Evolutionary conservation across 495 filamentous ascomycete genomes (phyloP), one percentile per base, ranked within the genome.

Genomic region (Podospora fimiseda): DNA sequence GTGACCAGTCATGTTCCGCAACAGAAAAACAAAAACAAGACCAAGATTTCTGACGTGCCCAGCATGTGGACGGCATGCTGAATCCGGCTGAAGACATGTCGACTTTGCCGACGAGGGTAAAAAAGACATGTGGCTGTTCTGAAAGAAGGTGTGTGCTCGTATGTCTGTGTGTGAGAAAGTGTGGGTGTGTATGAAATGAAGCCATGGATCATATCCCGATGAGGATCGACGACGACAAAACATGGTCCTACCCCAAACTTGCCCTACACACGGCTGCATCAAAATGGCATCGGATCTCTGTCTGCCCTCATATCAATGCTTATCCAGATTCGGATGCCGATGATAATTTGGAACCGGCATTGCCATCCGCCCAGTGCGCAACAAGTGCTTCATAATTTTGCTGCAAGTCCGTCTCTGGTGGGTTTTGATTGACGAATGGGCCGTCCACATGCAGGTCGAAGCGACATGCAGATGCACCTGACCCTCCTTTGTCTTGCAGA

Each of bases 381-480:
- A 59, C 48, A 55, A 57, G 53, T 56, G 48, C 56, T 52, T 58
- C 52, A 58, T 42, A 55, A 53, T 48, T 21, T 56, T 50, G 53
- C 58, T 61, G 66, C 64, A 62, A 52, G 45, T 38, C 27, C 46
- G 53, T 44, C 33, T n/a, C 16, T 41, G 39, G 46, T 33, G 16
- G 27, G 36, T 45, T 40, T 39, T 51, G 48, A 52, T 56, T 52
- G 60, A 56, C 64, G 65, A 64, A 59, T 64, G 62, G 42, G 60
- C 48, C 52, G 54, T 36, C 51, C 52, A 56, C 49, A 50, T 63
- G 67, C 67, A 61, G 50, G 53, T 51, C 52, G 50, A 48, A 50
- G 41, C 47, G 57, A 55, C 58, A 39, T 68, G 67, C 65, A 70
- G 63, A 53, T 68, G 65, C 60, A 64, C 62, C 60, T 64, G 60